Base-by-base conservation (phyloP, 163 green algal species). In the Scenedesmus sp. region DNA sequence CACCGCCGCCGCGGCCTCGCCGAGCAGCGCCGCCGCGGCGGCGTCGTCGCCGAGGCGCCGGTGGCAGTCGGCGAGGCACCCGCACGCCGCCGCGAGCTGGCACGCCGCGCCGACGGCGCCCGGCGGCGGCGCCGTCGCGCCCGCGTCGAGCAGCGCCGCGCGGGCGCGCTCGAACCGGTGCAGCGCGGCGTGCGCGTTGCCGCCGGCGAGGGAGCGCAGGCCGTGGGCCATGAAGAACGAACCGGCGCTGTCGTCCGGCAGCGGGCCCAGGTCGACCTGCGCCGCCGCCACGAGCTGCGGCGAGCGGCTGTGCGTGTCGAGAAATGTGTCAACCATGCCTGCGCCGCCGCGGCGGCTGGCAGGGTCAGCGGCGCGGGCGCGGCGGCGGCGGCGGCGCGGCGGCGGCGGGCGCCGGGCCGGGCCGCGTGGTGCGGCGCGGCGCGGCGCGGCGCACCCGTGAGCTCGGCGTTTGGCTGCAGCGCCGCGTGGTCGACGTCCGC, bases 191-290 rank as follows among this genome's bases (percentile, higher is more conserved):
- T 75, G 50, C 1, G 69, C 42, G 63, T 88, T 88, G 75, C 84
- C 84, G 14, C 84, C 84, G 1, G 75, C 75, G 34, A 87, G 33
- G 2, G 84, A 84, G 31, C 81, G 70, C 34, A 86, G 80, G 6
- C 75, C 80, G 7, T 83, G 71, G 31, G 79, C 67, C 70, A 87
- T 64, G 31, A 86, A 80, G 51, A 88, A 63, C 0, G 80, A 82
- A 28, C 70, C 63, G 17, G 63, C 20, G 3, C 39, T 70, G 53
- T 44, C 54, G 39, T 62, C 63, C 6, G 73, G 54, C 24, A 83
- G 66, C 39, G 56, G 42, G 10, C 77, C 48, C 17, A 85, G 31
- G 50, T 87, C 73, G 24, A 48, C 65, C 53, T 87, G 69, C 73
- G 31, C 7, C 39, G 57, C 57, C 29, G 82, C 70, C 44, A 87